Percentiles rank a stretch among this genome's conserved stretches.
Evolutionary conservation across 768 basidiomycete species (phyloP).

Genomic region (Paxillus involutus): DNA sequence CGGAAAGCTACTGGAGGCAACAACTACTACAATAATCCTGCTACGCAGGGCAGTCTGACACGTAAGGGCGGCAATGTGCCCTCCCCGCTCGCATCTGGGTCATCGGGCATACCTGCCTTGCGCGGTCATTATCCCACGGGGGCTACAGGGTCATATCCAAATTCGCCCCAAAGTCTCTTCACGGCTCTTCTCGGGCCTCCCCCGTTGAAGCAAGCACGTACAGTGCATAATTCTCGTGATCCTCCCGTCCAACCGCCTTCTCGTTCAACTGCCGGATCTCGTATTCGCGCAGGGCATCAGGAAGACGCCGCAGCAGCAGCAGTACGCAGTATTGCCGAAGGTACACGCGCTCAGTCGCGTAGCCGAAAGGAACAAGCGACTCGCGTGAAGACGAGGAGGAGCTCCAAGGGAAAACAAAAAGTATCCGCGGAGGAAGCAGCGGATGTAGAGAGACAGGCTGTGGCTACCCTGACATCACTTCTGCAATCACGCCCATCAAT

Average conservation of each 20-base stretch:
- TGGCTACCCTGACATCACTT: conserved; percentile 74
- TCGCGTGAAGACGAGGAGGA: conserved; percentile 35
- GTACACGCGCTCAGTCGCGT: conserved; percentile 45
- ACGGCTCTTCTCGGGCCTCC: conserved; percentile 75
- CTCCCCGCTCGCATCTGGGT: conserved; percentile 28
- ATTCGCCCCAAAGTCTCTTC: conserved; percentile 62
- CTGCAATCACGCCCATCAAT: conserved; percentile 65
- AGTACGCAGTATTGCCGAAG: conserved; percentile 46
- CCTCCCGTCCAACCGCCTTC: conserved; percentile 58
- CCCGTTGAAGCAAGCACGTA: conserved; percentile 73
- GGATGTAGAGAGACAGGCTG: conserved; percentile 80
- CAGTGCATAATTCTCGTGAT: conserved; percentile 73
- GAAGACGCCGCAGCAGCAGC: conserved; percentile 8
- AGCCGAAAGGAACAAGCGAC: conserved; percentile 40
- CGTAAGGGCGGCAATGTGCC: conserved; percentile 49
- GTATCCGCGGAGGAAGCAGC: conserved; percentile 31
- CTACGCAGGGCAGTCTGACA: conserved; percentile 42
- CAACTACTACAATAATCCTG: conserved; percentile 53
- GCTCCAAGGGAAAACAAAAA: conserved; percentile 52
- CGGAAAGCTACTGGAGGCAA: conserved; percentile 44
- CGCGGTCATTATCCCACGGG: conserved; percentile 45
- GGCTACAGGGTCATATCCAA: conserved; percentile 34
- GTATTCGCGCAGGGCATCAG: conserved; percentile 19
- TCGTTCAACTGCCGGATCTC: conserved; percentile 35
- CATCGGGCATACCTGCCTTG: conserved; percentile 31